Conservation (phyloP, 805 yeast species). For the Dipodascus geniculatus region DNA sequence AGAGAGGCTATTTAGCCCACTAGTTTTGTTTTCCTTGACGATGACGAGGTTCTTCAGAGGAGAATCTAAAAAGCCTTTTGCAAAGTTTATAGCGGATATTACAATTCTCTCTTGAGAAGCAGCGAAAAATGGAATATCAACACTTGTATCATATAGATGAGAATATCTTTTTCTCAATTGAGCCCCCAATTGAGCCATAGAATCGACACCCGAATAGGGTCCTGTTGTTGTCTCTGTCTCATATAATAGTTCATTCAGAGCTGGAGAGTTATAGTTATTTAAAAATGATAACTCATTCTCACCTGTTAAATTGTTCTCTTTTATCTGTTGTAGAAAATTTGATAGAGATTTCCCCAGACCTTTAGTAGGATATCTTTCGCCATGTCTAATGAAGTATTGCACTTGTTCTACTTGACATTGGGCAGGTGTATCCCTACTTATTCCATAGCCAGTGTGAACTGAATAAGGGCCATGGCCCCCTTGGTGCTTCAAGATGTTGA, state of each 20-base stretch:
- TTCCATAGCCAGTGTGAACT: slow-evolving; percentile 40
- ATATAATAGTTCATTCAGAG: slow-evolving; percentile 27
- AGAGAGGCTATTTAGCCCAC: slow-evolving; percentile 51
- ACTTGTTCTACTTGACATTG: slow-evolving; percentile 45
- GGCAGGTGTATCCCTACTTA: slow-evolving; percentile 39
- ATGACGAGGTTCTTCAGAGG: slow-evolving; percentile 27
- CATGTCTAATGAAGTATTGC: slow-evolving; percentile 41
- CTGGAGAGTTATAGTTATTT: slow-evolving; percentile 35
- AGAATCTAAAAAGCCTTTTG: slow-evolving; percentile 46
- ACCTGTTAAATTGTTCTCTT: slow-evolving; percentile 25
- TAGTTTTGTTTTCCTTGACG: slow-evolving; percentile 34
- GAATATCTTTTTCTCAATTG: slow-evolving; percentile 38
- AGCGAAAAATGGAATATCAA: slow-evolving; percentile 38
- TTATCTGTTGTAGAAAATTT: slow-evolving; percentile 5
- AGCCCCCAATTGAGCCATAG: slow-evolving; percentile 39
- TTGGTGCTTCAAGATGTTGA: slow-evolving; percentile 34
- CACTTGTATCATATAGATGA: slow-evolving; percentile 30
- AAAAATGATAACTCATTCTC: slow-evolving; percentile 31
- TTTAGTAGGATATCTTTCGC: slow-evolving; percentile 39
- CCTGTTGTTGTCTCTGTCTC: slow-evolving; percentile 42
- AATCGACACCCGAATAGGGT: slow-evolving; percentile 41
- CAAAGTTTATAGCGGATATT: slow-evolving; percentile 44
- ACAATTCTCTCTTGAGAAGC: slow-evolving; percentile 44
- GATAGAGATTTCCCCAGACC: slow-evolving; percentile 4
- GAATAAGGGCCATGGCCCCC: slow-evolving; percentile 45